Conservation (phyloP, 2,329 filamentous ascomycete species). For the Xylaria sp. region DNA sequence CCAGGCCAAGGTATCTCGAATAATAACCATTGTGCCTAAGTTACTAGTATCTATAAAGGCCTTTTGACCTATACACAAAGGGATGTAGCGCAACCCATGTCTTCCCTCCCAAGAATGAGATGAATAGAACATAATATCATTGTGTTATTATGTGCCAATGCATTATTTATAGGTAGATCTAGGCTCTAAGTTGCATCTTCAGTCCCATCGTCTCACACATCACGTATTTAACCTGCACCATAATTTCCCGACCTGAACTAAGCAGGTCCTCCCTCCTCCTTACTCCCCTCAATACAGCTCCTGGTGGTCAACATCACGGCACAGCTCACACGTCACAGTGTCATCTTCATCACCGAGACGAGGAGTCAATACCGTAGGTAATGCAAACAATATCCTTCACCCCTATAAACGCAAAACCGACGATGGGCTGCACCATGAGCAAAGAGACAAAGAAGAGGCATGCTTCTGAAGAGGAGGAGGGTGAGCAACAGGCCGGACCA, state of each 20-base stretch:
- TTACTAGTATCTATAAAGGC: neutral
- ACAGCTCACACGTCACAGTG: too few species aligned
- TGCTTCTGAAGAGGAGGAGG: neutral
- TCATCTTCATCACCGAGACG: neutral
- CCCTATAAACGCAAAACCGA: too few species aligned
- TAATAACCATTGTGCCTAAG: too few species aligned
- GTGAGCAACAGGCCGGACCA: neutral
- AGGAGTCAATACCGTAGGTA: neutral
- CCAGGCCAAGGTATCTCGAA: too few species aligned
- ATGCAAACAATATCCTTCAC: neutral
- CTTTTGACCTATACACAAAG: neutral
- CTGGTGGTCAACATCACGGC: too few species aligned
- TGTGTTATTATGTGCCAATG: neutral
- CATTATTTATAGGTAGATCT: neutral
- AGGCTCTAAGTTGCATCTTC: neutral
- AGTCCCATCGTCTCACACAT: neutral
- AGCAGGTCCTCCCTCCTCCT: too few species aligned
- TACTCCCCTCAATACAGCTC: too few species aligned
- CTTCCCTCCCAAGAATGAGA: neutral
- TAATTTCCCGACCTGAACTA: neutral
- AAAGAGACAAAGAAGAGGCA: neutral
- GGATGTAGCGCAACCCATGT: neutral
- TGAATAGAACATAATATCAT: slow-evolving; percentile 3
- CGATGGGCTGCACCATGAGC: slow-evolving; percentile 18
- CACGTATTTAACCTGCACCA: neutral